Evolutionary conservation across 192 early-diverging fungal species (phyloP).

Genomic region (Kappamyces sp.): DNA sequence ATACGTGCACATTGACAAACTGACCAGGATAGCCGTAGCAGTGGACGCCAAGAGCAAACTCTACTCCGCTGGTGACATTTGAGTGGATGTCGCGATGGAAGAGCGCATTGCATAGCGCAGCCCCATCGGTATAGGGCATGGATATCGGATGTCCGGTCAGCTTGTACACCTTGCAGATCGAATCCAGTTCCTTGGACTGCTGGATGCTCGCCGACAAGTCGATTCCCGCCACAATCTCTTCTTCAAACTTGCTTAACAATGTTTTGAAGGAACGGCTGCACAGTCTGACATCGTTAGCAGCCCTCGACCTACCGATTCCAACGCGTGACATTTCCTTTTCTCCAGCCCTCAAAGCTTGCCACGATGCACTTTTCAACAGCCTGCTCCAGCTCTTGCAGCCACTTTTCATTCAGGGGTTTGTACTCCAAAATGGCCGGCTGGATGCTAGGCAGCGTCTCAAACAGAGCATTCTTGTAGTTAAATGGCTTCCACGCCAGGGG

Average conservation of each 20-base stretch:
- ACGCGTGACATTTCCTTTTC: conserved; percentile 36
- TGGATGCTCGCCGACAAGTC: conserved; percentile 3
- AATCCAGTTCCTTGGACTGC: conserved; percentile 19
- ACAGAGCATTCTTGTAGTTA: conserved; percentile 33
- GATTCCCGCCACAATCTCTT: conserved; percentile 20
- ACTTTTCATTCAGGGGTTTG: conserved; percentile 18
- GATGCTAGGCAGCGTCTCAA: conserved; percentile 1
- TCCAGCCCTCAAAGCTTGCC: conserved; percentile 43
- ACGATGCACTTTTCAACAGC: conserved; percentile 35
- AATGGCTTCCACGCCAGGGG: conserved; percentile 31
- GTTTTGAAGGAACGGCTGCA: conserved; percentile 36
- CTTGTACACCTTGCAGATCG: conserved; percentile 27
- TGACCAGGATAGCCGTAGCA: conserved; percentile 32
- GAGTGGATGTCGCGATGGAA: conserved; percentile 30
- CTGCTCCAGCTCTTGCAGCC: conserved; percentile 34
- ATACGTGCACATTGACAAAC: conserved; percentile 36
- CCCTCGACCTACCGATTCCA: conserved; percentile 46
- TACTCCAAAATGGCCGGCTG: conserved; percentile 35
- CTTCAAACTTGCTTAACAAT: conserved; percentile 33
- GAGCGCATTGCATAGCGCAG: conserved; percentile 23
- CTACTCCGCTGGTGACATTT: conserved; percentile 26
- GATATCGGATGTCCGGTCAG: conserved; percentile 32
- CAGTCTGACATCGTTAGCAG: conserved; percentile 18
- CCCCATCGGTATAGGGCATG: conserved; percentile 34
- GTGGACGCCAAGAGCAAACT: conserved; percentile 41